Evolutionary conservation across 768 basidiomycete species (phyloP), one percentile per base, ranked within the genome.

Genomic region (Saitozyma sp.): DNA sequence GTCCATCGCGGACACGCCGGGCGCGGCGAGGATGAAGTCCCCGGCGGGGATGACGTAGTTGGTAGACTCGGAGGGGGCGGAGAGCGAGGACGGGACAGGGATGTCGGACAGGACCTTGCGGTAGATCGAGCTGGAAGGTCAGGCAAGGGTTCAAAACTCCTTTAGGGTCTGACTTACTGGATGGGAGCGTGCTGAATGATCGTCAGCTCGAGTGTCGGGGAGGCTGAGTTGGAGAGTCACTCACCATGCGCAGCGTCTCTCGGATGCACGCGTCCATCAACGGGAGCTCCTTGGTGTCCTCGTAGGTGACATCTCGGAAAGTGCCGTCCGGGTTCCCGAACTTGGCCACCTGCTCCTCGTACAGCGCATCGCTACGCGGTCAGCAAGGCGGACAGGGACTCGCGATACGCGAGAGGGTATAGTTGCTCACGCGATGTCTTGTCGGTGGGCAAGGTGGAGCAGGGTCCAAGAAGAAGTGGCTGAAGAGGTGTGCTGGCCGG

Each of bases 401-500:
- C 40, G 2, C 3, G 19, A 48, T 17, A 39, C 40, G 38, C 20
- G 11, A n/a, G 19, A 1, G 29, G 85, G 29, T 5, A 29, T 2
- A 5, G 29, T 5, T 29, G 29, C 88, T 71, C 75, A 93, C 91
- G 85, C 86, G 64, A 94, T 71, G 29, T 89, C 86, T 0, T 84
- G 85, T 52, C 87, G 85, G 66, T 85, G 82, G 38, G 93, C 95
- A 39, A 98, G 78, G 74, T 96, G 92, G 49, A 97, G 85, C 45
- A 98, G 83, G 14, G 88, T 78, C 96, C 96, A 99, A 9, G 92
- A 88, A 40, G 87, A 87, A 19, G 91, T 89, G 2, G 96, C 88
- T 13, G 96, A 96, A 70, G 90, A 91, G 0, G 96, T 99, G 81
- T 99, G 96, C 81, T 99, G 96, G 45, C 96, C 96, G 50, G 96